These are phyloP conservation scores for Tricladium varicosporioides DNA, from an alignment of 2,329 filamentous ascomycete species.

Conservation along the genomic window DNA sequence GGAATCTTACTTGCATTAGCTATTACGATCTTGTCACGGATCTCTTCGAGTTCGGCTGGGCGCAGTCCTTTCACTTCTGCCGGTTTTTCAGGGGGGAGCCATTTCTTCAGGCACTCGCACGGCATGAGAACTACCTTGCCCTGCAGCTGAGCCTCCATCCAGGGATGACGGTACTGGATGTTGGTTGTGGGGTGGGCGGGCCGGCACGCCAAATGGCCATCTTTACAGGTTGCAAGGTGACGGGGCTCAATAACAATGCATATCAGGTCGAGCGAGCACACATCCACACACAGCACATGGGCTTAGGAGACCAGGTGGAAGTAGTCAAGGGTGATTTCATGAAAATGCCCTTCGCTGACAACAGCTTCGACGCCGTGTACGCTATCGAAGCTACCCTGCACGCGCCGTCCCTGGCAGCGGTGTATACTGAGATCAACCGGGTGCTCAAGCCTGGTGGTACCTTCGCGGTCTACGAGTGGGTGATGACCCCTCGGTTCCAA, in stretches of 20 bases:
- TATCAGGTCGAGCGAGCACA: slow-evolving; percentile 98
- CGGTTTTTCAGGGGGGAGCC: slow-evolving; percentile 84
- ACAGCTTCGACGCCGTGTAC: slow-evolving; percentile 92
- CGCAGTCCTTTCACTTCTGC: slow-evolving; percentile 95
- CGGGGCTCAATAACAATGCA: slow-evolving; percentile 97
- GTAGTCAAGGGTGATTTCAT: slow-evolving; percentile 98
- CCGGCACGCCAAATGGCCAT: slow-evolving; percentile 94
- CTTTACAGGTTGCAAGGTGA: slow-evolving; percentile 86
- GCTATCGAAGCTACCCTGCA: slow-evolving; percentile 97
- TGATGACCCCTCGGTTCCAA: slow-evolving; percentile 96
- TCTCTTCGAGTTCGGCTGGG: slow-evolving; percentile 96
- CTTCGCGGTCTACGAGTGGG: slow-evolving; percentile 98
- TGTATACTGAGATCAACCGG: slow-evolving; percentile 92
- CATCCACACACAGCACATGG: slow-evolving; percentile 77
- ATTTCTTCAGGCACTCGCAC: slow-evolving; percentile 88
- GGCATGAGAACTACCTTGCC: slow-evolving; percentile 97
- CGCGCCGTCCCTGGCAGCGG: slow-evolving; percentile 83
- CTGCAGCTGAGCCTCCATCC: slow-evolving; percentile 82
- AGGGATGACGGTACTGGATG: slow-evolving; percentile 87
- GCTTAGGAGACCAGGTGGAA: slow-evolving; percentile 72
- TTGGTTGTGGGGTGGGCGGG: slow-evolving; percentile 95
- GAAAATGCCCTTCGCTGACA: slow-evolving; percentile 95
- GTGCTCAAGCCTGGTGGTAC: slow-evolving; percentile 94
- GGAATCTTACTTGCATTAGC: slow-evolving; percentile 46
- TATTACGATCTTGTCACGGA: slow-evolving; percentile 98